Evolutionary conservation across 2,329 filamentous ascomycete genomes (phyloP).

Genomic region (Aspergillus sp.): DNA sequence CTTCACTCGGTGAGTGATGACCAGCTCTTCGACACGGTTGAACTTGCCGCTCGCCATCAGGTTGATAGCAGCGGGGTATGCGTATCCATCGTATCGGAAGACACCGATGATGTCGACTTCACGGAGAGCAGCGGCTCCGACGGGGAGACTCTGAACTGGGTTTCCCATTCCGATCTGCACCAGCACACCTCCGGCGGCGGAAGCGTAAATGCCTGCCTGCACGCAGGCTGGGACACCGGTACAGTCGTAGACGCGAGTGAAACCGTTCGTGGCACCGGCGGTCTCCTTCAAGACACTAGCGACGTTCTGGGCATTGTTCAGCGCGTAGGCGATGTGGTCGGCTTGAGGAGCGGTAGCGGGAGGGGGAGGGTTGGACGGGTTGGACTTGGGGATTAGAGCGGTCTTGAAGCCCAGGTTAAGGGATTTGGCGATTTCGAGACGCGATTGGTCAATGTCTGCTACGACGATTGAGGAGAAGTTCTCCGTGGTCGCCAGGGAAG

Average conservation of each 20-base stretch:
- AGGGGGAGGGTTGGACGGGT: constrained; percentile 23
- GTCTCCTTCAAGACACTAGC: constrained; percentile 26
- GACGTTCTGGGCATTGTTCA: constrained; percentile 31
- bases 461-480: constrained; percentile 53
- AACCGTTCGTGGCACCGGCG: constrained; percentile 26
- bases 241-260: constrained; percentile 43
- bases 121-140: constrained; percentile 51
- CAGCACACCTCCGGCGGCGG: constrained; percentile 46
- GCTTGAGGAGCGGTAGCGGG: constrained; percentile 25
- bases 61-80: constrained; percentile 52
- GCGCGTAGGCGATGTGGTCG: constrained; percentile 27
- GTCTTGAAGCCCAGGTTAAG: constrained; percentile 34
- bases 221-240: constrained; percentile 42
- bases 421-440: constrained; percentile 51
- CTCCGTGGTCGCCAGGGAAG: constrained; percentile 51
- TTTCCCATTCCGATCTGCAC: constrained; percentile 56
- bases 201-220: constrained; percentile 42
- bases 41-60: constrained; percentile 48
- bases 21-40: constrained; percentile 44
- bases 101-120: constrained; percentile 56
- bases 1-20: constrained; percentile 50
- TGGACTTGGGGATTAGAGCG: constrained; percentile 29
- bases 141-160: constrained; percentile 49
- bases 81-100: constrained; percentile 50
- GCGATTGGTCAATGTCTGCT: constrained; percentile 56